Conservation (phyloP, 192 early-diverging fungal species). For the Chytriomyces sp. region DNA sequence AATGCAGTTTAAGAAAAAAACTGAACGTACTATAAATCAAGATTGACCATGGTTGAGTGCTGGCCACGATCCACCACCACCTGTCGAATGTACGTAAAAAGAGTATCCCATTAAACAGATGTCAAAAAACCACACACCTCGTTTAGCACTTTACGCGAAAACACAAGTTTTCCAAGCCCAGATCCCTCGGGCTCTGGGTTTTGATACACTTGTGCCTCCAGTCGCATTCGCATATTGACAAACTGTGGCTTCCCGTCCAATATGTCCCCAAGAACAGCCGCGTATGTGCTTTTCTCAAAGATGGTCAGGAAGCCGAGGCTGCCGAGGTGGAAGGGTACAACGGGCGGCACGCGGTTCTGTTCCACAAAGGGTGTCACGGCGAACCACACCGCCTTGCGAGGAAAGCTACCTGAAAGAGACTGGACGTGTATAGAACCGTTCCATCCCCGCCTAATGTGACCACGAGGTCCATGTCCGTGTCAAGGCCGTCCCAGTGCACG, state of each 20-base stretch:
- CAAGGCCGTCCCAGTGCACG: not conserved
- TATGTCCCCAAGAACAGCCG: constrained; percentile 60
- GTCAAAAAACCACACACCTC: constrained; percentile 53
- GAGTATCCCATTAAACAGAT: not conserved
- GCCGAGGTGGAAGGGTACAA: constrained; percentile 92
- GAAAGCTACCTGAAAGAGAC: constrained; percentile 15
- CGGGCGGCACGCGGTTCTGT: constrained; percentile 83
- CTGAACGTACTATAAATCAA: constrained; percentile 65
- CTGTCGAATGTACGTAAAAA: not conserved
- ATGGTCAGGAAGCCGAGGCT: constrained; percentile 95
- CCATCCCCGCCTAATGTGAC: constrained; percentile 97
- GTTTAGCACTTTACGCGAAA: constrained; percentile 83
- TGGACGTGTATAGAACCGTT: constrained; percentile 85
- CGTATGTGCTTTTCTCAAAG: constrained; percentile 71
- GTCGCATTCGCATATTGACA: constrained; percentile 86
- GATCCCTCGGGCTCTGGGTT: constrained; percentile 36
- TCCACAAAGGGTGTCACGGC: constrained; percentile 42
- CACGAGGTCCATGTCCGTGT: constrained; percentile 72
- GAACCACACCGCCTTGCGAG: too few relatives aligned
- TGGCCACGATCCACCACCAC: constrained; percentile 81
- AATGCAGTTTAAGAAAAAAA: not conserved
- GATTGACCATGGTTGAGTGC: constrained; percentile 40
- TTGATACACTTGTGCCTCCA: constrained; percentile 16
- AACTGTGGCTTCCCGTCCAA: constrained; percentile 29
- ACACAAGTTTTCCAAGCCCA: constrained; percentile 46